Evolutionary conservation across 1,284 basidiomycete species (phyloP).

Genomic region (Naganishia albida): DNA sequence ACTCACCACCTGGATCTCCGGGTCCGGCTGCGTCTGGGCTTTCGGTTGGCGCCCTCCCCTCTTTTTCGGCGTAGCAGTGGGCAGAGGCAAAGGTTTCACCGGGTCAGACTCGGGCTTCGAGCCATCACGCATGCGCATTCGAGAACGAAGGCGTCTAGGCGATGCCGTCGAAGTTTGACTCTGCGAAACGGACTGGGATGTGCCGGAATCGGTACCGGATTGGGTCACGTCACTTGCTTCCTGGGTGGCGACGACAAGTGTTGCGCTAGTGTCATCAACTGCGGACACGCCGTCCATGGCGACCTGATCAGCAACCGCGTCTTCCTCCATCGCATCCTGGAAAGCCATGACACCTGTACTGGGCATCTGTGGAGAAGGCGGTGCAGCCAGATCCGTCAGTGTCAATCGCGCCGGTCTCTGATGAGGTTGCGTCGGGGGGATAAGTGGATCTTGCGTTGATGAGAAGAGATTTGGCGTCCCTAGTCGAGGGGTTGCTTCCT

Average conservation of each 20-base stretch:
- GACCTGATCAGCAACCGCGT: conserved; percentile 22
- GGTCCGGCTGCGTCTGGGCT: not conserved
- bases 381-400: conserved; percentile 21
- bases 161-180: conserved; percentile 7
- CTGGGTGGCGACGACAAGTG: not conserved
- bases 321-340: conserved; percentile 27
- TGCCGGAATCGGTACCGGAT: conserved; percentile 3
- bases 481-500: not conserved
- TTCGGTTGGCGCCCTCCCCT: not conserved
- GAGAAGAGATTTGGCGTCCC: conserved; percentile 11
- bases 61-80: conserved; percentile 7
- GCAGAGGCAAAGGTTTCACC: not conserved
- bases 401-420: not conserved
- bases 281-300: conserved; percentile 14
- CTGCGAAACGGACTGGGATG: conserved; percentile 3
- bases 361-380: conserved; percentile 17
- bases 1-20: not conserved
- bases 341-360: conserved; percentile 19
- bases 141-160: conserved; percentile 16
- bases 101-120: conserved; percentile 2
- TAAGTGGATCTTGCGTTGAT: conserved; percentile 15
- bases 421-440: not conserved
- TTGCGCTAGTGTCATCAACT: not conserved
- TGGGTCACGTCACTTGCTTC: not conserved
- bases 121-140: conserved; percentile 13